phyloP scores from a whole-genome alignment of 1,284 basidiomycete species.

The Boletellus dicymbophilus region DNA sequence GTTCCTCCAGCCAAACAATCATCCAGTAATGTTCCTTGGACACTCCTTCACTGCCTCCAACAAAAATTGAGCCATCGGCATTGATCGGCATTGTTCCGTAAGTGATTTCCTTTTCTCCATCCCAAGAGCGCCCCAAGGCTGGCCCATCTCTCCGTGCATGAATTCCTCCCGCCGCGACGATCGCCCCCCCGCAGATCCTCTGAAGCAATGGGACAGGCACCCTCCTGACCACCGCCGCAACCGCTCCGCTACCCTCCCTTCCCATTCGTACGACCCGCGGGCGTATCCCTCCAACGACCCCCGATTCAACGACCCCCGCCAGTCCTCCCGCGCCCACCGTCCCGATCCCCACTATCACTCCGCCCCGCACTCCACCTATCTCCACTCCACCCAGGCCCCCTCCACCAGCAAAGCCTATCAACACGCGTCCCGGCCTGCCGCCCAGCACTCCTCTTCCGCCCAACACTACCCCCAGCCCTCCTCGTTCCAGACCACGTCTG shows the following conservation, averaged over 20 bases:
- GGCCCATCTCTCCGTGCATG: slow-evolving; percentile 29
- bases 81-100: too few relatives aligned
- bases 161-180: slow-evolving; percentile 35
- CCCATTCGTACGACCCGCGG: slow-evolving; percentile 24
- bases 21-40: too few relatives aligned
- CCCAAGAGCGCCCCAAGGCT: neutral
- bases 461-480: slow-evolving; percentile 32
- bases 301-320: slow-evolving; percentile 27
- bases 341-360: slow-evolving; percentile 29
- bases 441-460: slow-evolving; percentile 25
- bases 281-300: slow-evolving; percentile 21
- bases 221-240: slow-evolving; percentile 27
- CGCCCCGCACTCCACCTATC: slow-evolving; percentile 20
- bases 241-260: slow-evolving; percentile 31
- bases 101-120: slow-evolving; percentile 19
- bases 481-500: slow-evolving; percentile 21
- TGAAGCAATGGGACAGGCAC: slow-evolving; percentile 31
- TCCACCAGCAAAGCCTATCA: slow-evolving; percentile 32
- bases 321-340: slow-evolving; percentile 24
- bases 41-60: too few relatives aligned
- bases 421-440: slow-evolving; percentile 27
- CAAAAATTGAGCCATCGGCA: too few relatives aligned
- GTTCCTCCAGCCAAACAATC: too few relatives aligned
- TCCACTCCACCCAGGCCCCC: slow-evolving; percentile 23
- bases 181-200: slow-evolving; percentile 25